Evolutionary conservation across 1,284 basidiomycete species (phyloP).

Genomic region (Pseudomicrostroma phylloplanum): DNA sequence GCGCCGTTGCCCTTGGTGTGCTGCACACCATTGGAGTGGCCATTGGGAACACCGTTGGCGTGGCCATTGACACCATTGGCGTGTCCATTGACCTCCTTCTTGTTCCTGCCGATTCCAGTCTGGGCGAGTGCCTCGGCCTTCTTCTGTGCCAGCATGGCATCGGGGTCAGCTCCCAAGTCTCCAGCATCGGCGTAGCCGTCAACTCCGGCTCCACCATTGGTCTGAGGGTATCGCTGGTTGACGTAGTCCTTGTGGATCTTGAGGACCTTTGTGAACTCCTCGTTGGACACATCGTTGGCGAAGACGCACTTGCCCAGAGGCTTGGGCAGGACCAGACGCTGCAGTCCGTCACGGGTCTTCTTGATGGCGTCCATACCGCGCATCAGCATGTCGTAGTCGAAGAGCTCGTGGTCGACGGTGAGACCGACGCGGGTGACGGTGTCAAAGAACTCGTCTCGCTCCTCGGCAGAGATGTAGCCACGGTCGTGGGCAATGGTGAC

Average conservation of each 20-base stretch:
- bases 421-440: conserved; percentile 52
- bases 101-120: conserved; percentile 2
- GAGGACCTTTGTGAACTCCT: conserved; percentile 52
- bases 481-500: conserved; percentile 53
- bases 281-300: conserved; percentile 53
- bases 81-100: conserved; percentile 1
- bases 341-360: conserved; percentile 54
- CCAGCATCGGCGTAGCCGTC: conserved; percentile 54
- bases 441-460: conserved; percentile 54
- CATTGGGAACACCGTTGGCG: too few species aligned
- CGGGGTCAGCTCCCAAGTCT: conserved; percentile 52
- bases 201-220: conserved; percentile 38
- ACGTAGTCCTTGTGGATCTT: conserved; percentile 53
- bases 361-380: conserved; percentile 53
- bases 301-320: conserved; percentile 53
- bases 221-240: conserved; percentile 44
- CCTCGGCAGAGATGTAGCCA: conserved; percentile 51
- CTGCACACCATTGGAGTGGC: too few species aligned
- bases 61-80: background rate
- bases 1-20: too few species aligned
- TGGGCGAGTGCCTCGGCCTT: background rate
- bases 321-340: conserved; percentile 54
- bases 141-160: too few species aligned
- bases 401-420: conserved; percentile 53
- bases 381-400: conserved; percentile 51